phyloP scores from a whole-genome alignment of 169 alveolate species.

The Plasmodium chabaudi region DNA sequence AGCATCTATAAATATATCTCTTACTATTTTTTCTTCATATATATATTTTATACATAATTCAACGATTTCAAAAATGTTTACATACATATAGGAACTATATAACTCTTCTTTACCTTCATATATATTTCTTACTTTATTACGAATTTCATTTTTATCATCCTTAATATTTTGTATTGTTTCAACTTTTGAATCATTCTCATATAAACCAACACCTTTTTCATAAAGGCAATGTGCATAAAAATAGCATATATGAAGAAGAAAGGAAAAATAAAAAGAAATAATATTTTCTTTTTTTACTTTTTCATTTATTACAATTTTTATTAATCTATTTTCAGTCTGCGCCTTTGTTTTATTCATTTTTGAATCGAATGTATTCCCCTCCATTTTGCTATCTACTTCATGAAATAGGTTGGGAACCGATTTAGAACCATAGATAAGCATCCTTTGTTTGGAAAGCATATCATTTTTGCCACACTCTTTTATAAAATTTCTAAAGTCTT shows the following conservation, averaged over 20 bases:
- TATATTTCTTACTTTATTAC: not conserved
- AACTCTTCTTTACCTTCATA: not conserved
- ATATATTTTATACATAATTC: constrained; percentile 45
- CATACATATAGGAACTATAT: constrained; percentile 6
- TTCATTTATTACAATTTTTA: not conserved
- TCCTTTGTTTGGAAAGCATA: not conserved
- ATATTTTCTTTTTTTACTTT: not conserved
- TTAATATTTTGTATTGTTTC: not conserved
- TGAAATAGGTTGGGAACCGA: not conserved
- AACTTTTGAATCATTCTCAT: not conserved
- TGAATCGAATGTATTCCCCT: too few relatives aligned
- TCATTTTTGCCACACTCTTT: not conserved
- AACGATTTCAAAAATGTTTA: constrained; percentile 50
- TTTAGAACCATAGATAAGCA: not conserved
- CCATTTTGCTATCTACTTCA: not conserved
- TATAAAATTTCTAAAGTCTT: too few relatives aligned
- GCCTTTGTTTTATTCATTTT: not conserved
- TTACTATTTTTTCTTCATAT: constrained; percentile 31
- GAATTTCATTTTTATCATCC: not conserved
- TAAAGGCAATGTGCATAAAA: not conserved
- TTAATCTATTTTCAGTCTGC: too few relatives aligned
- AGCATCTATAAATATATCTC: not conserved
- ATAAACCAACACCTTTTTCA: not conserved
- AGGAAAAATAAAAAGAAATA: not conserved
- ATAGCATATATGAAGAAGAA: constrained; percentile 1